Conservation (phyloP, 208 protist species). For the Zelonia costaricensis region DNA sequence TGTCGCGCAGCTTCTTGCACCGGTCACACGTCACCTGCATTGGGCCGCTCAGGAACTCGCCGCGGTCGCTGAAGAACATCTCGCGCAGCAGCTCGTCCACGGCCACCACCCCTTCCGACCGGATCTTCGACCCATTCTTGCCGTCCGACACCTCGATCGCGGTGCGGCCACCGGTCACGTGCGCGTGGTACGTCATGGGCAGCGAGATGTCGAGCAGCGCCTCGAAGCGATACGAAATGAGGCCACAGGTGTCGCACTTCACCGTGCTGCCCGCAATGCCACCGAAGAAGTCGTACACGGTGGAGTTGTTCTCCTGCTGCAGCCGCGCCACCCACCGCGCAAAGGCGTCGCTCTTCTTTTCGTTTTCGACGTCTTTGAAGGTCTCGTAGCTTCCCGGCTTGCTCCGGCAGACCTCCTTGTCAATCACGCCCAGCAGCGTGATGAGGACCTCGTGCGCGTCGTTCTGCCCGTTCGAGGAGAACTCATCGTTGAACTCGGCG, state of each 20-base stretch:
- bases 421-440: slow-evolving; percentile 83
- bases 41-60: slow-evolving; percentile 48
- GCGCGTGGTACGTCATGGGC: slow-evolving; percentile 35
- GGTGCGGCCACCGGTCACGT: neutral
- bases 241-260: slow-evolving; percentile 49
- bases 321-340: slow-evolving; percentile 55
- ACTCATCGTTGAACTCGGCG: slow-evolving; percentile 71
- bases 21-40: slow-evolving; percentile 66
- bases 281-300: slow-evolving; percentile 85
- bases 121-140: neutral
- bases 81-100: slow-evolving; percentile 49
- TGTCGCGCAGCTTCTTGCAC: slow-evolving; percentile 65
- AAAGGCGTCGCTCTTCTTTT: slow-evolving; percentile 51
- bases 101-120: slow-evolving; percentile 3
- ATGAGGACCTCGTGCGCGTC: slow-evolving; percentile 93
- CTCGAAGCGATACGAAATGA: slow-evolving; percentile 69
- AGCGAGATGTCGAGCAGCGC: slow-evolving; percentile 79
- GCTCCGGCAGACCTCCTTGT: slow-evolving; percentile 81
- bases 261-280: slow-evolving; percentile 57
- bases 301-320: slow-evolving; percentile 49
- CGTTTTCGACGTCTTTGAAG: slow-evolving; percentile 58
- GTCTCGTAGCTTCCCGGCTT: slow-evolving; percentile 42
- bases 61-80: slow-evolving; percentile 53
- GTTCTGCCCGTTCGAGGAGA: slow-evolving; percentile 76
- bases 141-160: neutral